Conservation (phyloP, 352 stramenopile genomes). For the Peronospora belbahrii region DNA sequence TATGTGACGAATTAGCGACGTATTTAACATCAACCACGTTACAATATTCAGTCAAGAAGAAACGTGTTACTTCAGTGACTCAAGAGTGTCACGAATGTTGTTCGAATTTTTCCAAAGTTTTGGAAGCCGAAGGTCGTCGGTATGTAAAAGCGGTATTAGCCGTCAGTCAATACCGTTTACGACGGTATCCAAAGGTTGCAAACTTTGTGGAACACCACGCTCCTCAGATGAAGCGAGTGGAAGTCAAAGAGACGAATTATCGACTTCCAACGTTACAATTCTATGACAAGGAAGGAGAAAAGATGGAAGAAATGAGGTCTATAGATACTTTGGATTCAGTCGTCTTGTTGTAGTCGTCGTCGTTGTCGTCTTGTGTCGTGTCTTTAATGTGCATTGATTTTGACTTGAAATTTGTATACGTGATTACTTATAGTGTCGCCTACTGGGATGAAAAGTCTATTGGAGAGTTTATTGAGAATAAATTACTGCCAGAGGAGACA, state of each 20-base stretch:
- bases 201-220: constrained; percentile 59
- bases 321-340: no score
- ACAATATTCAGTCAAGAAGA: neutral
- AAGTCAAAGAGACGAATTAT: constrained; percentile 42
- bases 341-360: no score
- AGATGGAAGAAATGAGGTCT: constrained; percentile 61
- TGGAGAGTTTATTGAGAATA: constrained; percentile 59
- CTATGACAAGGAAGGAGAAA: constrained; percentile 40
- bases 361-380: no score
- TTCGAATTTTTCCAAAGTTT: constrained; percentile 29
- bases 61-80: constrained; percentile 8
- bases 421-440: constrained; percentile 36
- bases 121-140: constrained; percentile 27
- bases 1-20: constrained; percentile 40
- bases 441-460: constrained; percentile 71
- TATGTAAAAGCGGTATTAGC: constrained; percentile 45
- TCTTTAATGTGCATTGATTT: neutral
- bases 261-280: constrained; percentile 57
- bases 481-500: constrained; percentile 29
- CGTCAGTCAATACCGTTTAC: constrained; percentile 45
- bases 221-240: constrained; percentile 30
- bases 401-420: constrained; percentile 1
- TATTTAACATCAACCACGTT: constrained; percentile 19
- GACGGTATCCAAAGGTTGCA: constrained; percentile 54
- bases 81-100: constrained; percentile 46